Evolutionary conservation across 2,329 filamentous ascomycete species (phyloP).

Genomic region (Neonectria punicea): DNA sequence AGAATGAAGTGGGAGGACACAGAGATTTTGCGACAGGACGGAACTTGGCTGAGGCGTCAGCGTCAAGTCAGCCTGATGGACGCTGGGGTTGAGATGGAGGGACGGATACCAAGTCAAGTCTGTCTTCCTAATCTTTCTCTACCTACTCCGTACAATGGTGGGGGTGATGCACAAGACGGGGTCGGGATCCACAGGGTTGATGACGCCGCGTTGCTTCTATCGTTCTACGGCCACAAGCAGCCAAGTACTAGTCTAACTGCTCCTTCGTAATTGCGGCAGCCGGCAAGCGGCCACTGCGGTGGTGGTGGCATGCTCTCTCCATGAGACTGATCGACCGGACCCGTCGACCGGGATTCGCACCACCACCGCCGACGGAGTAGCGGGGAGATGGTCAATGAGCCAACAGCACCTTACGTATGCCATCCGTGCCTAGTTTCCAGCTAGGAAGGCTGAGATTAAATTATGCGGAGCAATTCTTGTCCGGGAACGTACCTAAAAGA

Average conservation of each 20-base stretch:
- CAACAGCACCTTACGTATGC: conserved; percentile 3
- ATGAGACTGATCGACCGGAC: conserved; percentile 17
- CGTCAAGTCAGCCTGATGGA: conserved; percentile 27
- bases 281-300: not conserved
- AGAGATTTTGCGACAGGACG: conserved; percentile 23
- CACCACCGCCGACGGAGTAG: conserved; percentile 10
- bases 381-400: not conserved
- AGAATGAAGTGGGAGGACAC: conserved; percentile 1
- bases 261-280: not conserved
- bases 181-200: conserved; percentile 2
- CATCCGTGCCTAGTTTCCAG: conserved; percentile 2
- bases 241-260: no score
- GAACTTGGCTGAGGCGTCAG: conserved; percentile 21
- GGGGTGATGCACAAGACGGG: conserved; percentile 23
- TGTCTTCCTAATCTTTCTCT: conserved; percentile 4
- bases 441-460: not conserved
- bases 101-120: conserved; percentile 12
- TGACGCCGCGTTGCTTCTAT: conserved; percentile 2
- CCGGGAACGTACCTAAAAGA: not conserved
- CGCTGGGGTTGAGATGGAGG: conserved; percentile 24
- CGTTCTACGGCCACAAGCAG: no score
- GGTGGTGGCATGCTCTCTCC: not conserved
- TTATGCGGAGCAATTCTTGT: not conserved
- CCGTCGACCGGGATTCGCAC: conserved; percentile 19
- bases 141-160: conserved; percentile 14